phyloP scores from a whole-genome alignment of 257 asterid genomes.

The Leptodermis oblonga region DNA sequence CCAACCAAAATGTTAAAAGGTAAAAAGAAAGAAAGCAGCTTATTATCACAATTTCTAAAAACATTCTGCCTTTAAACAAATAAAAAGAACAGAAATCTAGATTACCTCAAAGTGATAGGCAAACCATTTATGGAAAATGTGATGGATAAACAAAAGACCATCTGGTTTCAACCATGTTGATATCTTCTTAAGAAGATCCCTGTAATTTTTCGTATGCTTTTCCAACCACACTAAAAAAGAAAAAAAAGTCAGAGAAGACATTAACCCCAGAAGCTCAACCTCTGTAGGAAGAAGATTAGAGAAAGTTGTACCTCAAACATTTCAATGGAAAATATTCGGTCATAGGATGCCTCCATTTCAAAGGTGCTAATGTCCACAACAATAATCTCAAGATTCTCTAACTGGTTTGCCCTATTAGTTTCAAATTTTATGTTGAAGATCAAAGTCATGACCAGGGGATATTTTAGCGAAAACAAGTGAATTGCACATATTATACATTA shows the following conservation, averaged over 20 bases:
- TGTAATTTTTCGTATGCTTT: slow-evolving; percentile 92
- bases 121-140: slow-evolving; percentile 85
- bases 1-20: background rate
- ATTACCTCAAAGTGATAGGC: slow-evolving; percentile 93
- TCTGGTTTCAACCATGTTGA: slow-evolving; percentile 84
- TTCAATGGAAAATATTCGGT: slow-evolving; percentile 81
- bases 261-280: background rate
- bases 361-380: slow-evolving; percentile 76
- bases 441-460: no score
- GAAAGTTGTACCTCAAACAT: slow-evolving; percentile 72
- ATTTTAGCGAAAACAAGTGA: no score
- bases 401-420: slow-evolving; percentile 47
- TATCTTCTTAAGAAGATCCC: slow-evolving; percentile 74
- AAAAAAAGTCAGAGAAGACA: slow-evolving; percentile 4
- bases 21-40: background rate
- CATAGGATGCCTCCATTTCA: slow-evolving; percentile 81
- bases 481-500: background rate
- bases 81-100: background rate
- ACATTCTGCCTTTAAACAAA: background rate
- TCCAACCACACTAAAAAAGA: slow-evolving; percentile 8
- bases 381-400: slow-evolving; percentile 67
- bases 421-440: no score
- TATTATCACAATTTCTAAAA: no score
- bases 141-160: slow-evolving; percentile 64
- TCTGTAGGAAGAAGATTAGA: background rate